phyloP scores from a whole-genome alignment of 306 rosid species.

The Vigna angularis region DNA sequence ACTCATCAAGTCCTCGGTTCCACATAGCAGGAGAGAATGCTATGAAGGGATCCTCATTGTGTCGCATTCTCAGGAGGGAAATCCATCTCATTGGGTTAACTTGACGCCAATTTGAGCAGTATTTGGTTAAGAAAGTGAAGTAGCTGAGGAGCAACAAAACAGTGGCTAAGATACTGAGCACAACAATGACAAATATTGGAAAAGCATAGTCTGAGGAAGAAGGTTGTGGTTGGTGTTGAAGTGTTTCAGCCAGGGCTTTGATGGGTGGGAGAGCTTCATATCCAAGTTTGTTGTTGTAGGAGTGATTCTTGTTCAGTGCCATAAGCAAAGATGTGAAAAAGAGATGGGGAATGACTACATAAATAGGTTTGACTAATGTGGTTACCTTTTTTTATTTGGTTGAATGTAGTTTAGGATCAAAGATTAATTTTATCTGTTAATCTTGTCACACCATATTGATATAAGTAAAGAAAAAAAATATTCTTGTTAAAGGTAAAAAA shows the following conservation, averaged over 20 bases:
- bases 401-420: background rate
- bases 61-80: constrained; percentile 42
- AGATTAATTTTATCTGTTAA: background rate
- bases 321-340: constrained; percentile 43
- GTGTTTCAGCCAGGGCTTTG: constrained; percentile 39
- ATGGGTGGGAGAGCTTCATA: constrained; percentile 52
- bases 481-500: constrained; percentile 18
- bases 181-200: constrained; percentile 59
- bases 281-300: constrained; percentile 50
- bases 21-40: constrained; percentile 63
- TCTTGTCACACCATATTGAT: background rate
- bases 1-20: constrained; percentile 67
- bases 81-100: constrained; percentile 58
- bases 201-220: constrained; percentile 56
- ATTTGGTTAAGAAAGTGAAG: constrained; percentile 56
- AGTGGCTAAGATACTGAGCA: constrained; percentile 56
- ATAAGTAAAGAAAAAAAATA: constrained; percentile 14
- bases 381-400: background rate
- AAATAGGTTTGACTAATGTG: constrained; percentile 40
- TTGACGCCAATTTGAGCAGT: constrained; percentile 59
- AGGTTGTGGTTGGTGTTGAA: constrained; percentile 42
- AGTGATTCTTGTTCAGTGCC: constrained; percentile 51
- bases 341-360: constrained; percentile 29
- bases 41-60: constrained; percentile 60
- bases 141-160: constrained; percentile 63